These are phyloP conservation scores for Mycena filopes DNA, from an alignment of 768 basidiomycete genomes.

Conservation along the genomic window DNA sequence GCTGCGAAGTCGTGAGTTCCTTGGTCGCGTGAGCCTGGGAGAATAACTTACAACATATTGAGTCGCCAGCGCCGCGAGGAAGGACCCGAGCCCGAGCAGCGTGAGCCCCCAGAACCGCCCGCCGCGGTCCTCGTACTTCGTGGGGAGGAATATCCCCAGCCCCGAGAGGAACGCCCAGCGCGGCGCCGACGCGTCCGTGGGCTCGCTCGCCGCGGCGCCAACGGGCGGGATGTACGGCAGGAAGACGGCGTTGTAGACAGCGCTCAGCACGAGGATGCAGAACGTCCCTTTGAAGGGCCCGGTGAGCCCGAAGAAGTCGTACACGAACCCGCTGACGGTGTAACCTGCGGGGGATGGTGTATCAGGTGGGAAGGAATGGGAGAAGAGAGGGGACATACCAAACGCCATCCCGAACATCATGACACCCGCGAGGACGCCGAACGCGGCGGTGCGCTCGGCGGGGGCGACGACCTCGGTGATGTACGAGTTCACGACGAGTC, in stretches of 20 bases:
- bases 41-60: slow-evolving; percentile 17
- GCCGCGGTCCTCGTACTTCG: neutral
- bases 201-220: neutral
- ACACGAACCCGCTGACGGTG: slow-evolving; percentile 16
- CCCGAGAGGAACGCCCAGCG: slow-evolving; percentile 12
- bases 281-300: slow-evolving; percentile 31
- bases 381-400: slow-evolving; percentile 1
- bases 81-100: slow-evolving; percentile 22
- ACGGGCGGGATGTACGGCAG: slow-evolving; percentile 27
- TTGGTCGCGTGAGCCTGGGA: no score
- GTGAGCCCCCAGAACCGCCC: slow-evolving; percentile 19
- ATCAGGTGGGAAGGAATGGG: neutral
- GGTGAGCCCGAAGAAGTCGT: slow-evolving; percentile 14
- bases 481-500: slow-evolving; percentile 27
- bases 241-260: slow-evolving; percentile 8
- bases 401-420: slow-evolving; percentile 20
- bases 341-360: slow-evolving; percentile 14
- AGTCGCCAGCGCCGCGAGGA: slow-evolving; percentile 18
- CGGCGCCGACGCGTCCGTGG: neutral
- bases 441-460: slow-evolving; percentile 23
- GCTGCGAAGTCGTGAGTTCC: no score
- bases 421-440: slow-evolving; percentile 25
- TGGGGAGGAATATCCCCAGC: slow-evolving; percentile 19
- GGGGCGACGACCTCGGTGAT: slow-evolving; percentile 27
- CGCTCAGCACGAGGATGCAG: slow-evolving; percentile 22